Evolutionary conservation across 169 alveolate genomes (phyloP).

Genomic region (Cryptosporidium ryanae): DNA sequence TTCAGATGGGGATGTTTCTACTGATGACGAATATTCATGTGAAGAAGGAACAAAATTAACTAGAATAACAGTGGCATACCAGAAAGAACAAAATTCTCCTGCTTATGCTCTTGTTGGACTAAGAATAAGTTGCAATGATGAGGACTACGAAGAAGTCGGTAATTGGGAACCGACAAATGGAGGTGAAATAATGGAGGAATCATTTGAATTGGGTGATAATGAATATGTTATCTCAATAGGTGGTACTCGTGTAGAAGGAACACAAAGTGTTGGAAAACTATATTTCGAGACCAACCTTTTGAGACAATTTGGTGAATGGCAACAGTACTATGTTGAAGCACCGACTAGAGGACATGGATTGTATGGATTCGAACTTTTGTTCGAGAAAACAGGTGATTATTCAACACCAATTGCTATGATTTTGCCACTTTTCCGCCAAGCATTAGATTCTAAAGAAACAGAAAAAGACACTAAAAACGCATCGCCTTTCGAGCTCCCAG

Average conservation of each 20-base stretch:
- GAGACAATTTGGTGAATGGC: slow-evolving; percentile 75
- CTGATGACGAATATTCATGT: slow-evolving; percentile 65
- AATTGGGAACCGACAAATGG: slow-evolving; percentile 11
- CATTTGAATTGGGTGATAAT: slow-evolving; percentile 45
- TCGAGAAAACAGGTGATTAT: slow-evolving; percentile 73
- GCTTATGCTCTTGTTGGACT: slow-evolving; percentile 19
- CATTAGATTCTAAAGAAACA: background rate
- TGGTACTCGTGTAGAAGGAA: slow-evolving; percentile 35
- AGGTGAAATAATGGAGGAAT: slow-evolving; percentile 21
- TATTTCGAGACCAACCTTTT: slow-evolving; percentile 56
- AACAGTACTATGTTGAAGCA: slow-evolving; percentile 70
- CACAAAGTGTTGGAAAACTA: slow-evolving; percentile 64
- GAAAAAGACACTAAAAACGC: background rate
- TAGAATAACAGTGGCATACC: slow-evolving; percentile 31
- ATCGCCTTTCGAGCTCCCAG: slow-evolving; percentile 62
- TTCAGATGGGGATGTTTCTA: slow-evolving; percentile 54
- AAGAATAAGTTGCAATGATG: slow-evolving; percentile 49
- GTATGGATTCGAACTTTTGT: slow-evolving; percentile 66
- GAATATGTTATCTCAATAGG: slow-evolving; percentile 50
- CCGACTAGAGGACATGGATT: slow-evolving; percentile 38
- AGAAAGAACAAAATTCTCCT: slow-evolving; percentile 5
- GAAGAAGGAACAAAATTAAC: slow-evolving; percentile 66
- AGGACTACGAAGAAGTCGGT: slow-evolving; percentile 60
- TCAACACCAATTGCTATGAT: slow-evolving; percentile 65
- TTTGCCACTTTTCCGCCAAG: slow-evolving; percentile 44